These are phyloP conservation scores for Aspergillus terreus DNA, from an alignment of 2,329 filamentous ascomycete species.

Conservation along the genomic window DNA sequence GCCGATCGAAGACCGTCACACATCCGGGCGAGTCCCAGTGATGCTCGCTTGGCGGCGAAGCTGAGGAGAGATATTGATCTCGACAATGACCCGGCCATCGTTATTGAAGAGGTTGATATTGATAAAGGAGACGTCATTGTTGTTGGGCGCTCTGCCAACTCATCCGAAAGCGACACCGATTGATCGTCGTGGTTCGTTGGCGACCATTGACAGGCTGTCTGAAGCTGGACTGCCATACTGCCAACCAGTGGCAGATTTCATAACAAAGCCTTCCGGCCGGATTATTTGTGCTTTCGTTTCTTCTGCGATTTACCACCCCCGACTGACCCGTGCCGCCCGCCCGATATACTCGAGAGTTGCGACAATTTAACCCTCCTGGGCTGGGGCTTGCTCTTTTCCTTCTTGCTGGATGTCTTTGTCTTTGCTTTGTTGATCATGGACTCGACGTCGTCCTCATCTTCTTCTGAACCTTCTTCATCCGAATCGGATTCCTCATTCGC, in stretches of 20 bases:
- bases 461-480: conserved; percentile 4
- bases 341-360: conserved; percentile 31
- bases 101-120: conserved; percentile 3
- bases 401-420: conserved; percentile 4
- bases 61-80: not conserved
- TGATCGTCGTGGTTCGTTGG: not conserved
- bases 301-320: conserved; percentile 18
- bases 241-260: too few species aligned
- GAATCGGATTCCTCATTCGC: not conserved
- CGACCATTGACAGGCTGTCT: too few species aligned
- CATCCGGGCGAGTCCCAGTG: too few species aligned
- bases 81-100: not conserved
- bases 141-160: not conserved
- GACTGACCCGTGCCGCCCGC: conserved; percentile 12
- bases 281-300: conserved; percentile 22
- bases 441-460: conserved; percentile 14
- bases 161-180: not conserved
- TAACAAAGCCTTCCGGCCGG: too few species aligned
- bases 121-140: conserved; percentile 7
- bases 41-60: too few species aligned
- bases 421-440: conserved; percentile 18
- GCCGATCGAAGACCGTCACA: conserved; percentile 5
- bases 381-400: conserved; percentile 16
- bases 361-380: conserved; percentile 14
- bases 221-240: too few species aligned